phyloP scores from a whole-genome alignment of 257 asterid genomes.

The Solanum clarkiae region DNA sequence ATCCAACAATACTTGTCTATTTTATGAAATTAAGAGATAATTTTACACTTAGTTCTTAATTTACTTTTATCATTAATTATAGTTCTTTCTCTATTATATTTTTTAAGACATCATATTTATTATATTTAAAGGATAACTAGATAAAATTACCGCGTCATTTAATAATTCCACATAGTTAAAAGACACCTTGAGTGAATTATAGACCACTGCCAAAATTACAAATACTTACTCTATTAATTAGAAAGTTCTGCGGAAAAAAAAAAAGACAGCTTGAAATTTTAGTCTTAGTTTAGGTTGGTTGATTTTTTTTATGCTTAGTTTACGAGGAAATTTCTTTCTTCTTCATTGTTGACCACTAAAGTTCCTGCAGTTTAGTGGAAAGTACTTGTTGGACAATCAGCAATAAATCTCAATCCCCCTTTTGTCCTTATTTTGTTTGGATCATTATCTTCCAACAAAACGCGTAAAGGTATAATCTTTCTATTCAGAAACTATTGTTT shows the following conservation, averaged over 20 bases:
- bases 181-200: background rate
- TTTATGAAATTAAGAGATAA: too few species aligned
- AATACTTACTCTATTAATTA: background rate
- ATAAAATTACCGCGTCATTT: too few species aligned
- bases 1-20: fast-evolving
- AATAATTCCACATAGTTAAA: background rate
- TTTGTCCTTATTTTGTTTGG: background rate
- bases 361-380: background rate
- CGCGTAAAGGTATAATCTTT: slow-evolving; percentile 4
- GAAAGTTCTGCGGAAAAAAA: background rate
- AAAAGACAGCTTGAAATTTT: background rate
- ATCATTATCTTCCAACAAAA: background rate
- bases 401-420: background rate
- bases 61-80: too few species aligned
- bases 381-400: background rate
- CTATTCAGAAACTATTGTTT: background rate
- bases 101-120: too few species aligned
- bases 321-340: background rate
- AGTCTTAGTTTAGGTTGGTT: background rate
- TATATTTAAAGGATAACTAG: too few species aligned
- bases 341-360: background rate
- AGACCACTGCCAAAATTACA: background rate
- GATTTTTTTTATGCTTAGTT: background rate
- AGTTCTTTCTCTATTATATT: too few species aligned
- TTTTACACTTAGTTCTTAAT: too few species aligned